A percentile compares a stretch with the other conserved stretches of the same genome.
These are phyloP conservation scores for Nigrograna mackinnonii DNA, from an alignment of 2,329 filamentous ascomycete species.

Conservation along the genomic window DNA sequence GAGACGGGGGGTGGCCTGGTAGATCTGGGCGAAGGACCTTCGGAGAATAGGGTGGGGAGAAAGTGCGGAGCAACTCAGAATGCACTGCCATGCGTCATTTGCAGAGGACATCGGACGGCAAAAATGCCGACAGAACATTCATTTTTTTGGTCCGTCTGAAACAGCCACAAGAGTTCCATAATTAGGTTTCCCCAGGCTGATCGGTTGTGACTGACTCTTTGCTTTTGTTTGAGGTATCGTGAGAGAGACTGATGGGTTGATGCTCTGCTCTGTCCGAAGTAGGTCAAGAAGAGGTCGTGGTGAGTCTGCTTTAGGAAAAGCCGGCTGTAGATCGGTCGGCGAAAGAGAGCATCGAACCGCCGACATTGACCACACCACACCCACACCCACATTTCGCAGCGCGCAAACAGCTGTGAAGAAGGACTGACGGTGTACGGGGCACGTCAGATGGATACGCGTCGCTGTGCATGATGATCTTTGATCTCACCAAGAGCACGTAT, in stretches of 20 bases:
- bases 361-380: neutral
- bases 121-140: no score
- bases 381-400: neutral
- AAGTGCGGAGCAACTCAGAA: conserved; percentile 3
- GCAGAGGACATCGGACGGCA: neutral
- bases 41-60: conserved; percentile 17
- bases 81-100: neutral
- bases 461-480: no score
- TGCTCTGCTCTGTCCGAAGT: neutral
- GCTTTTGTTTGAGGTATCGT: no score
- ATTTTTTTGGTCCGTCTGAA: no score
- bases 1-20: neutral
- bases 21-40: conserved; percentile 1
- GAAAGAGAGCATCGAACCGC: neutral
- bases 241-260: neutral
- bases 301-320: neutral
- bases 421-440: no score
- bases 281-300: neutral
- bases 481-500: no score
- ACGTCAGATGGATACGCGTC: neutral
- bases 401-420: neutral
- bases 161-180: neutral
- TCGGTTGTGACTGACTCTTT: no score
- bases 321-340: neutral
- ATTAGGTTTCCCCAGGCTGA: neutral